Percentiles rank a stretch among this genome's conserved stretches.
phyloP scores from a whole-genome alignment of 352 stramenopile species.

The Achlya hypogyna region DNA sequence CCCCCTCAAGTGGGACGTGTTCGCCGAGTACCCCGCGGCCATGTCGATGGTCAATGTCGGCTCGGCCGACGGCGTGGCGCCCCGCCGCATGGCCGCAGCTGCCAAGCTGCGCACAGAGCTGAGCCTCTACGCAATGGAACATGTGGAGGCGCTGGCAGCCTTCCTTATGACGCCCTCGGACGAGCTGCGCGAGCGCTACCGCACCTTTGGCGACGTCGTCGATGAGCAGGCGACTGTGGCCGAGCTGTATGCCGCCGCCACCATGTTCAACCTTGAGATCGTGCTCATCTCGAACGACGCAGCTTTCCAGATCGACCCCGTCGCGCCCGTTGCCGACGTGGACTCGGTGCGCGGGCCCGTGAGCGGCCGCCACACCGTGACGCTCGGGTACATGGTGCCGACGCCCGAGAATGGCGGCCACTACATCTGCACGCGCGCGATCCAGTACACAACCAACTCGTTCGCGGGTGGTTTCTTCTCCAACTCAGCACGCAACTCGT shows the following conservation, averaged over 20 bases:
- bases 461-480: constrained; percentile 57
- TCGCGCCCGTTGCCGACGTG: constrained; percentile 52
- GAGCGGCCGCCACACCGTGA: constrained; percentile 35
- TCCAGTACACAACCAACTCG: constrained; percentile 40
- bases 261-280: constrained; percentile 78
- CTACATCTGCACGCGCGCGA: constrained; percentile 72
- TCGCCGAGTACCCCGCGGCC: constrained; percentile 51
- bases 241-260: constrained; percentile 64
- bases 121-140: constrained; percentile 65
- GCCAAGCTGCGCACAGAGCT: constrained; percentile 53
- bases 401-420: constrained; percentile 55
- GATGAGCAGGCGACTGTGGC: constrained; percentile 75
- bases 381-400: constrained; percentile 65
- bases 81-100: constrained; percentile 51
- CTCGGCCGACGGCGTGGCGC: constrained; percentile 63
- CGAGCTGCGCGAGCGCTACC: constrained; percentile 46
- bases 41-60: constrained; percentile 79
- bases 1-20: constrained; percentile 45
- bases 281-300: constrained; percentile 76
- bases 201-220: constrained; percentile 52
- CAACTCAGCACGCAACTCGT: not conserved
- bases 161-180: constrained; percentile 71
- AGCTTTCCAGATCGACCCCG: constrained; percentile 71
- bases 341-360: constrained; percentile 44
- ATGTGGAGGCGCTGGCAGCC: constrained; percentile 40